These are phyloP conservation scores for Musa balbisiana DNA, from an alignment of 202 grass and related monocot genomes.

Conservation along the genomic window DNA sequence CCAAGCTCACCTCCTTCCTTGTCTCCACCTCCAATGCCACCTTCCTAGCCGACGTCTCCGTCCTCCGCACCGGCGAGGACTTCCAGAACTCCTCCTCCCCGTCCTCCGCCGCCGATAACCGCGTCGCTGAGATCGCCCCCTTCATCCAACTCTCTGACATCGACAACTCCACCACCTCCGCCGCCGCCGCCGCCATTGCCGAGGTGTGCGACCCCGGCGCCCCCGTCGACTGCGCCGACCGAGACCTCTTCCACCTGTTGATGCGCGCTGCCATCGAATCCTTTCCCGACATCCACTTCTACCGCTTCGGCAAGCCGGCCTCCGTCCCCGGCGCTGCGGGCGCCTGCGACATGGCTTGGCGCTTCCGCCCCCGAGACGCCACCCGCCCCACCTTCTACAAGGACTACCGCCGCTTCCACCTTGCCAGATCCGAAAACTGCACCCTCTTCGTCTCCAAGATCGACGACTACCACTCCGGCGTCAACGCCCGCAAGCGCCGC, in stretches of 20 bases:
- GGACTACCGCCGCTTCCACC: conserved; percentile 20
- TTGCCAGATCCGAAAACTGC: neutral
- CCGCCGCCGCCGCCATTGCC: no score
- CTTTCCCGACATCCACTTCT: conserved; percentile 16
- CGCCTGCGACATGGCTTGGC: conserved; percentile 21
- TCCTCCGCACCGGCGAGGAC: conserved; percentile 16
- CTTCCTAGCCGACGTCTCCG: conserved; percentile 11
- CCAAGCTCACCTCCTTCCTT: conserved; percentile 20
- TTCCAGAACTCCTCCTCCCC: conserved; percentile 2
- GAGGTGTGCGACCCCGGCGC: conserved; percentile 4
- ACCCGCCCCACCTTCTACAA: conserved; percentile 14
- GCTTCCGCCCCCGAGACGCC: conserved; percentile 19
- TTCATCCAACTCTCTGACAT: conserved; percentile 23
- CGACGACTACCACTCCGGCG: conserved; percentile 12
- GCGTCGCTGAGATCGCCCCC: neutral
- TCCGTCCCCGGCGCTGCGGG: neutral
- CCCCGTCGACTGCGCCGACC: conserved; percentile 9
- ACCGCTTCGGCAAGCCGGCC: conserved; percentile 16
- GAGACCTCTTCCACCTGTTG: conserved; percentile 3
- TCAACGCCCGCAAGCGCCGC: conserved; percentile 14
- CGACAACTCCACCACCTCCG: neutral
- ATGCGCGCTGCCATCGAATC: conserved; percentile 14
- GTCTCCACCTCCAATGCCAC: conserved; percentile 15
- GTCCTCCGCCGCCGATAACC: neutral
- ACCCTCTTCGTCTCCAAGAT: conserved; percentile 9